Conservation (phyloP, 1,139 yeast genomes). For the Pneumocystis murina region DNA sequence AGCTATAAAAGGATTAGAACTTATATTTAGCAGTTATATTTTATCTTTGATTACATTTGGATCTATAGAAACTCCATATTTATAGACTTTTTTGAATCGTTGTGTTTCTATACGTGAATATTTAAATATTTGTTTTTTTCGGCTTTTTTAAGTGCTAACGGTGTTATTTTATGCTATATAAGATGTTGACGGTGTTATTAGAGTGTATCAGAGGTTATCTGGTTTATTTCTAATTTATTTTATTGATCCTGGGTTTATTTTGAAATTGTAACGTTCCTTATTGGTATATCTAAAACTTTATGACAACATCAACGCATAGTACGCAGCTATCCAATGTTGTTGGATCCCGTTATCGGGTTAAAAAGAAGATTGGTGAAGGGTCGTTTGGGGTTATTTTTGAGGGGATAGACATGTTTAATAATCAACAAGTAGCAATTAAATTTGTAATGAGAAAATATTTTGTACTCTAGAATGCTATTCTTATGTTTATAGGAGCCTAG, state of each 20-base stretch:
- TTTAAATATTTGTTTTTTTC: not conserved
- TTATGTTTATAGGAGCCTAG: conserved; percentile 50
- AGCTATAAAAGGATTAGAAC: no score
- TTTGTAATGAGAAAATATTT: conserved; percentile 21
- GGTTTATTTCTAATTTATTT: not conserved
- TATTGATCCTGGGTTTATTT: not conserved
- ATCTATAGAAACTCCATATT: not conserved
- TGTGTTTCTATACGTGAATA: not conserved
- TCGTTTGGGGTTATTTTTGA: conserved; percentile 95
- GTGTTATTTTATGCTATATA: no score
- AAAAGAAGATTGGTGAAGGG: conserved; percentile 95
- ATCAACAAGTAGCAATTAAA: conserved; percentile 58
- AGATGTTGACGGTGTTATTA: no score
- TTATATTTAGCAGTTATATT: not conserved
- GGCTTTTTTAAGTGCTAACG: no score
- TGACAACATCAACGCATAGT: not conserved
- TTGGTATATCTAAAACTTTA: not conserved
- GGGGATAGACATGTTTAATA: conserved; percentile 75
- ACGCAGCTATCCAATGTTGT: conserved; percentile 30
- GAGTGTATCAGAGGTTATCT: no score
- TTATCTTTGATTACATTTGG: not conserved
- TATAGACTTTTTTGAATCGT: not conserved
- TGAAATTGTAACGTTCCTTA: not conserved
- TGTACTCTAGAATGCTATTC: conserved; percentile 18
- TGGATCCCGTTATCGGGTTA: conserved; percentile 79